phyloP scores from a whole-genome alignment of 805 yeast genomes.

The Yarrowia porcina region DNA sequence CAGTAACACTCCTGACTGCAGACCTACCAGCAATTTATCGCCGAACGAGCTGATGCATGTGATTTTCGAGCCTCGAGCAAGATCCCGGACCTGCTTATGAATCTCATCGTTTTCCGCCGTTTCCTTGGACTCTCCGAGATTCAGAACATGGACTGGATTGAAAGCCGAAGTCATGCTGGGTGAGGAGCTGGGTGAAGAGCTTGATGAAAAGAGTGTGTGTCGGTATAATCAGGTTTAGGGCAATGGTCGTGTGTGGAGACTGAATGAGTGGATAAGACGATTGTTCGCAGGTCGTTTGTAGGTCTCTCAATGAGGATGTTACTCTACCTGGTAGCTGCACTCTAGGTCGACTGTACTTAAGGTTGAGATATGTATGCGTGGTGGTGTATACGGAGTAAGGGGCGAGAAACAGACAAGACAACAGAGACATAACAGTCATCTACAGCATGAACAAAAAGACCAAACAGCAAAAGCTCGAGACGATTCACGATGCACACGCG shows the following conservation, averaged over 20 bases:
- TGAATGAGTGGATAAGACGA: too few relatives aligned
- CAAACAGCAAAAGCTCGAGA: conserved; percentile 14
- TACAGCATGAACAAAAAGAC: conserved; percentile 6
- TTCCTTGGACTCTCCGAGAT: conserved; percentile 1
- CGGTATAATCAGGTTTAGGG: background rate
- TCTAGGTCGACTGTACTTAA: background rate
- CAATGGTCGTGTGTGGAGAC: background rate
- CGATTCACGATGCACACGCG: background rate
- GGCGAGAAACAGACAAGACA: too few relatives aligned
- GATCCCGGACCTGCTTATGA: conserved; percentile 3
- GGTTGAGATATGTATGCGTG: conserved; percentile 7
- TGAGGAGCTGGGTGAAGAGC: too few relatives aligned
- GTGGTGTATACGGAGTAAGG: background rate
- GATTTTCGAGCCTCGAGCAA: conserved; percentile 24
- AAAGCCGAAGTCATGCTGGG: conserved; percentile 12
- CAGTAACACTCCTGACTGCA: conserved; percentile 34
- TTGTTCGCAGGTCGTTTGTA: too few relatives aligned
- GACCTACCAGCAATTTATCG: conserved; percentile 35
- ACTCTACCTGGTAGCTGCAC: background rate
- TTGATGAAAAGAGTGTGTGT: background rate
- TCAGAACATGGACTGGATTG: conserved; percentile 20
- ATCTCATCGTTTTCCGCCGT: background rate
- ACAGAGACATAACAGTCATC: too few relatives aligned
- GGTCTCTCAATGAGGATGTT: too few relatives aligned
- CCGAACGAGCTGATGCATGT: conserved; percentile 31